phyloP scores from a whole-genome alignment of 306 rosid genomes.

The Ziziphus jujuba region DNA sequence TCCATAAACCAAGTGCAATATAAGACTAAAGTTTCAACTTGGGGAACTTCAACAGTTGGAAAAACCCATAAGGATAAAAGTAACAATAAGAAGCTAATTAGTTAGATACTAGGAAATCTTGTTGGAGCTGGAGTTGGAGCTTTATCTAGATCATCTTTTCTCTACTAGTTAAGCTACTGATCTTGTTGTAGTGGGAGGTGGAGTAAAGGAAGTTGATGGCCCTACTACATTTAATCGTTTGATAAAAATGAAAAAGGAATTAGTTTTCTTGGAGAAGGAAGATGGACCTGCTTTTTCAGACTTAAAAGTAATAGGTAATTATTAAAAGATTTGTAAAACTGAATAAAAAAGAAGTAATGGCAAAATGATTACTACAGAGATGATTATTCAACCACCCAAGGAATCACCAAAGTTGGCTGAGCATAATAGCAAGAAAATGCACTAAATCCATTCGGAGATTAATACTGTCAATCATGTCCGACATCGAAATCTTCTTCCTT shows the following conservation, averaged over 20 bases:
- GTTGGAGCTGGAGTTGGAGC: background rate
- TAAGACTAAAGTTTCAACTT: background rate
- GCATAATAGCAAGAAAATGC: background rate
- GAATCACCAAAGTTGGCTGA: background rate
- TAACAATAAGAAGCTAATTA: background rate
- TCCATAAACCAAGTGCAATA: no score
- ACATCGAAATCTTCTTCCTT: background rate
- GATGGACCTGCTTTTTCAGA: background rate
- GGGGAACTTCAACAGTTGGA: background rate
- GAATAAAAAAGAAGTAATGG: background rate
- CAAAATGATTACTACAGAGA: background rate
- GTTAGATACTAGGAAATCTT: background rate
- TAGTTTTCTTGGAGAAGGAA: background rate
- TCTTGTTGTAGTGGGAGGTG: background rate
- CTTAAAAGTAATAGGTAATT: background rate
- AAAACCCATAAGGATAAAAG: background rate
- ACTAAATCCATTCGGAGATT: background rate
- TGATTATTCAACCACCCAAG: background rate
- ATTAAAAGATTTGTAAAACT: background rate
- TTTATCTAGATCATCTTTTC: background rate
- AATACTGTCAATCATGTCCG: background rate
- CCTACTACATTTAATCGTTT: background rate
- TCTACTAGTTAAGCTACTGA: background rate
- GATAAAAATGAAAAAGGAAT: background rate
- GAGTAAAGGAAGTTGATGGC: background rate